Evolutionary conservation across 2,329 filamentous ascomycete species (phyloP).

Genomic region (Fusarium vanettenii): DNA sequence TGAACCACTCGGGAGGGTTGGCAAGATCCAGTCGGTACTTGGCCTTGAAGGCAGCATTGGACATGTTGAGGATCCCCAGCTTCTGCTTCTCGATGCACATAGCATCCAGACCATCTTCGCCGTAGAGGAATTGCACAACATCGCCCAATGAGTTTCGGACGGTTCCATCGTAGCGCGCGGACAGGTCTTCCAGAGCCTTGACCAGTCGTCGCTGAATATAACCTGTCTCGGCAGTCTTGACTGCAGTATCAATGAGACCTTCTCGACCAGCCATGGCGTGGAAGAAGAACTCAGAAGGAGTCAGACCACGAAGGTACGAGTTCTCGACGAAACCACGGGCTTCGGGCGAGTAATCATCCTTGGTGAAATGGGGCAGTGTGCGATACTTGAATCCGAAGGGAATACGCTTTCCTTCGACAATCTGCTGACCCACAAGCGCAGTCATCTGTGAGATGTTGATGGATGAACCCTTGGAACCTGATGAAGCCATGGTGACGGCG

Average conservation of each 20-base stretch:
- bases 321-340: slow-evolving; percentile 98
- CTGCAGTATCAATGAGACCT: slow-evolving; percentile 98
- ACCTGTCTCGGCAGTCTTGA: slow-evolving; percentile 99
- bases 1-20: slow-evolving; percentile 70
- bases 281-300: slow-evolving; percentile 98
- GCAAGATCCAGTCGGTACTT: slow-evolving; percentile 85
- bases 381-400: slow-evolving; percentile 99
- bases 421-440: slow-evolving; percentile 96
- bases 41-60: slow-evolving; percentile 80
- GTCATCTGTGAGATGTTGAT: slow-evolving; percentile 99
- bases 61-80: slow-evolving; percentile 86
- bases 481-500: slow-evolving; percentile 94
- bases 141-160: slow-evolving; percentile 97
- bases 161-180: slow-evolving; percentile 97
- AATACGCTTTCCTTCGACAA: slow-evolving; percentile 98
- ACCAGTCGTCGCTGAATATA: slow-evolving; percentile 99
- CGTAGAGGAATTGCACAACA: slow-evolving; percentile 96
- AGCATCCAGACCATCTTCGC: slow-evolving; percentile 95
- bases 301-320: slow-evolving; percentile 95
- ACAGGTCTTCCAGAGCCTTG: slow-evolving; percentile 97
- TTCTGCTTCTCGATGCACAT: slow-evolving; percentile 93
- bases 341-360: slow-evolving; percentile 98
- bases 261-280: slow-evolving; percentile 99
- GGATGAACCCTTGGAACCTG: slow-evolving; percentile 97
- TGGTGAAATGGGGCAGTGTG: slow-evolving; percentile 96